These are phyloP conservation scores for Cyberlindnera xishuangbannaensis DNA, from an alignment of 805 yeast genomes.

Conservation along the genomic window DNA sequence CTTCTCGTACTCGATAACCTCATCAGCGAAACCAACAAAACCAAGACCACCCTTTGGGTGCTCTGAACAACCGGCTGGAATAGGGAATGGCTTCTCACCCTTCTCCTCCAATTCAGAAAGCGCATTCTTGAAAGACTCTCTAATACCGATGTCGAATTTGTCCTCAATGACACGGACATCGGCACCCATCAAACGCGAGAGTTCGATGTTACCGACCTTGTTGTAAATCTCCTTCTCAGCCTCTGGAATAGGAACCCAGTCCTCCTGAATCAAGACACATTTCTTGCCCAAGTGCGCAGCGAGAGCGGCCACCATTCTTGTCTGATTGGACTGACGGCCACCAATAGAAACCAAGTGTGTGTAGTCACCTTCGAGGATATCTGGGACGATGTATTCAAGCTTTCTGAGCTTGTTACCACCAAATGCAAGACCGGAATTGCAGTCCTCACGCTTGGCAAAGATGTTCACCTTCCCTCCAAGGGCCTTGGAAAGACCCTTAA, in stretches of 20 bases:
- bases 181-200: conserved; percentile 17
- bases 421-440: conserved; percentile 16
- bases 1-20: conserved; percentile 12
- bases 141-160: conserved; percentile 16
- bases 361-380: conserved; percentile 16
- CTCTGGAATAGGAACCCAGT: conserved; percentile 19
- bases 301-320: conserved; percentile 16
- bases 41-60: conserved; percentile 17
- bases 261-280: conserved; percentile 17
- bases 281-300: conserved; percentile 17
- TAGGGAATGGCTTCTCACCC: conserved; percentile 13
- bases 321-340: conserved; percentile 17
- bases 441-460: conserved; percentile 17
- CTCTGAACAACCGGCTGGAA: conserved; percentile 18
- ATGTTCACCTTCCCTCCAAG: conserved; percentile 16
- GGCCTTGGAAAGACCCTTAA: conserved; percentile 12
- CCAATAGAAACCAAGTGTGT: conserved; percentile 17
- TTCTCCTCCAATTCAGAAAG: conserved; percentile 10
- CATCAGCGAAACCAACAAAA: conserved; percentile 15
- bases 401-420: conserved; percentile 18
- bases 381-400: conserved; percentile 17
- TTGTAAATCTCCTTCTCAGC: conserved; percentile 16
- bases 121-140: conserved; percentile 15
- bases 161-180: conserved; percentile 17
- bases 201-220: conserved; percentile 16